A percentile compares a stretch with the other conserved stretches of the same genome.
Evolutionary conservation across 179 eudicot species (phyloP).

Genomic region (Heliamphora pulchella): DNA sequence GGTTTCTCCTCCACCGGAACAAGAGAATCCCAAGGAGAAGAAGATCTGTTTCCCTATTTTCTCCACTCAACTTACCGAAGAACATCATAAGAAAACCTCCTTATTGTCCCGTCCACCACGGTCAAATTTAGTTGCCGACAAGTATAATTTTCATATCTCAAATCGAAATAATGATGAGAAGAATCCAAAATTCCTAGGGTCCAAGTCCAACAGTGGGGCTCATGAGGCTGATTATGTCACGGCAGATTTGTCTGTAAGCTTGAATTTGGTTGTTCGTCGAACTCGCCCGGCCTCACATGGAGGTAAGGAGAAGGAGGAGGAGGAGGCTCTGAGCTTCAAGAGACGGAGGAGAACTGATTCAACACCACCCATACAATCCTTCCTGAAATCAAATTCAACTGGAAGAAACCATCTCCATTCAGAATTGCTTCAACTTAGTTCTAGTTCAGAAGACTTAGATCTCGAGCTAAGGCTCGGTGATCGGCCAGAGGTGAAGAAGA

Average conservation of each 20-base stretch:
- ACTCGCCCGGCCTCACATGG: neutral
- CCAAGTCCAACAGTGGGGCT: slow-evolving; percentile 11
- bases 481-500: slow-evolving; percentile 30
- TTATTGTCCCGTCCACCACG: slow-evolving; percentile 15
- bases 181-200: slow-evolving; percentile 11
- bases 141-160: neutral
- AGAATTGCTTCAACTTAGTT: slow-evolving; percentile 20
- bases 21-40: slow-evolving; percentile 1
- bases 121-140: slow-evolving; percentile 19
- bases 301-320: slow-evolving; percentile 8
- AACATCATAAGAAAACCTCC: slow-evolving; percentile 8
- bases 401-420: slow-evolving; percentile 12
- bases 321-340: slow-evolving; percentile 25
- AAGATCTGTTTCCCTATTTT: slow-evolving; percentile 14
- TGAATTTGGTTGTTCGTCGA: slow-evolving; percentile 27
- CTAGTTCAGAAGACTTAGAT: slow-evolving; percentile 45
- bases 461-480: slow-evolving; percentile 78
- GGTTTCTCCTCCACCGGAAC: slow-evolving; percentile 20
- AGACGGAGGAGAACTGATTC: slow-evolving; percentile 29
- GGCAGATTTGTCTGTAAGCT: slow-evolving; percentile 26
- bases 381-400: neutral
- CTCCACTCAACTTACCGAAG: slow-evolving; percentile 15
- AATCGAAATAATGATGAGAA: slow-evolving; percentile 12
- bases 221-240: slow-evolving; percentile 16
- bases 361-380: slow-evolving; percentile 12